Conservation (phyloP, 305 asterid genomes). For the Solanum hybrid region DNA sequence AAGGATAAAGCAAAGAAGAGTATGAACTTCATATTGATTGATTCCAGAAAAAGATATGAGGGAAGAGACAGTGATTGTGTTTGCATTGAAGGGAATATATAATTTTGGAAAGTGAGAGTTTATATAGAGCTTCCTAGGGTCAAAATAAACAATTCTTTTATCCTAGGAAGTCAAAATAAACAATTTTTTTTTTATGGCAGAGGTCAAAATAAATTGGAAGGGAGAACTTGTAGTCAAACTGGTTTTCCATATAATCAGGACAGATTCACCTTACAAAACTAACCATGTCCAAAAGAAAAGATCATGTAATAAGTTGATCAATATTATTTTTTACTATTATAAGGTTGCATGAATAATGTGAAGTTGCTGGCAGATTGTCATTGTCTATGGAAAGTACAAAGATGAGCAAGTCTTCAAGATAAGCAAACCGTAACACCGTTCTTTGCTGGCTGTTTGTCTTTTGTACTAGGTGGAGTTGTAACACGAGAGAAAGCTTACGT, state of each 20-base stretch:
- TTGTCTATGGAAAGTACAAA: background rate
- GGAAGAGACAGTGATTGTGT: background rate
- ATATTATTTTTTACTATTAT: background rate
- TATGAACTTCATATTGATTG: background rate
- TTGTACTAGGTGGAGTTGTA: background rate
- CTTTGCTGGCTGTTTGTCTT: background rate
- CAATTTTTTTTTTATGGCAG: background rate
- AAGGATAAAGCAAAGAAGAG: background rate
- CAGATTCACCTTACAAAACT: background rate
- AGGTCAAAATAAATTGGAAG: background rate
- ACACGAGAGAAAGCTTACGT: background rate
- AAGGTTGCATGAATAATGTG: background rate
- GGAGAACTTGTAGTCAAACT: background rate
- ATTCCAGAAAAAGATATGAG: background rate
- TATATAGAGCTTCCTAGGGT: background rate
- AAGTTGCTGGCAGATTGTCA: background rate
- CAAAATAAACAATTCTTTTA: background rate
- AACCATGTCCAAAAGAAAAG: background rate
- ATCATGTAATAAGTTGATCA: background rate
- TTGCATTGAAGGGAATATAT: background rate
- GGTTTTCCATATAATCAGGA: background rate
- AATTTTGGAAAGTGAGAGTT: background rate
- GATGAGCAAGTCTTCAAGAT: background rate
- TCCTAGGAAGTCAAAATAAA: background rate
- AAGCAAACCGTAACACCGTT: background rate